Evolutionary conservation across 768 basidiomycete genomes (phyloP), one percentile per base, ranked within the genome.

Genomic region (Leccinum arenicola): DNA sequence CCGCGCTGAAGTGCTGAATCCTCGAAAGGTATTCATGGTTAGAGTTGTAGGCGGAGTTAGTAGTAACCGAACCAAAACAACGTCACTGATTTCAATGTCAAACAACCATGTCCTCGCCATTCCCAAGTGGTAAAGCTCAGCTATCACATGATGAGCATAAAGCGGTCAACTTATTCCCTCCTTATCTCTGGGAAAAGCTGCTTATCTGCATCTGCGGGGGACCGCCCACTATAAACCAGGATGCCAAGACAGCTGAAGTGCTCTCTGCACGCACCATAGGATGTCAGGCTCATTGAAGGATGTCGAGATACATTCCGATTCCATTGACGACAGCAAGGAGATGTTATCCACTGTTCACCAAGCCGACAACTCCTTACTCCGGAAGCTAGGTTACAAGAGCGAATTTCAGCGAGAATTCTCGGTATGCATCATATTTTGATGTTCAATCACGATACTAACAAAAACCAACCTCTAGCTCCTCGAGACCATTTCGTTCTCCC

Each of bases 1-100:
- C 64, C 73, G 70, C 35, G 77, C 74, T 11, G 84, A 81, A 12
- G 82, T 79, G 70, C 77, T 81, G 74, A 87, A 86, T 10, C 57
- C 67, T 57, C 76, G 75, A 35, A 75, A 51, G 29, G 64, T 59
- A 21, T 56, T 61, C 68, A 69, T 69, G 50, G 23, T 50, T 14
- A 15, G 17, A 8, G 50, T 51, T 51, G 11, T 1, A 17, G 40
- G 53, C 40, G 40, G 54, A 45, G 54, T 43, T 43, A 40, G 40
- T 29, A 29, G 29, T 29, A 29, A 0, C 40, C 40, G n/a, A 43
- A n/a, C 17, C 9, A 40, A 40, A n/a, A 29, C n/a, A 19, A 45
- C 43, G 43, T 25, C 48, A 19, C 6, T 49, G 48, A 27, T 49
- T 17, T 38, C 38, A 38, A 9, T 38, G 17, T 38, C 38, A 38